Evolutionary conservation across 441 rosid species (phyloP).

Genomic region (Euphorbia celastroides): DNA sequence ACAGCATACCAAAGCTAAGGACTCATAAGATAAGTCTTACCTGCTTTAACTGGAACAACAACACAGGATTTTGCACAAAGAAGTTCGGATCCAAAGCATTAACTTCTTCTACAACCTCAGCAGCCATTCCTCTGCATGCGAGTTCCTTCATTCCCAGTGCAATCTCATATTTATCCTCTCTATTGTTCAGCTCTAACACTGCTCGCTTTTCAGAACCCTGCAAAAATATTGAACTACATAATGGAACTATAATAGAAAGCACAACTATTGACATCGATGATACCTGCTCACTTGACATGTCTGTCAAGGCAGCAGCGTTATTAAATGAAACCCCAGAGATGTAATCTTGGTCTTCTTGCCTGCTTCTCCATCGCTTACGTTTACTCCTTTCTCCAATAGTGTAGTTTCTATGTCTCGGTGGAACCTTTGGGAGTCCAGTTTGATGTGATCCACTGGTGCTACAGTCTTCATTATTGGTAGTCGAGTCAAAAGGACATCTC

Average conservation of each 20-base stretch:
- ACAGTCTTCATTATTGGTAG: constrained; percentile 55
- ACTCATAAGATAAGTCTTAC: constrained; percentile 26
- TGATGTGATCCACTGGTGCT: constrained; percentile 76
- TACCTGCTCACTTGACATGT: constrained; percentile 37
- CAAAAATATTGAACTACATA: constrained; percentile 12
- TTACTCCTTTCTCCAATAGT: constrained; percentile 61
- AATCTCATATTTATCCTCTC: constrained; percentile 62
- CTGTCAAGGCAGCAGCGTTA: constrained; percentile 21
- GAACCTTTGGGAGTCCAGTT: constrained; percentile 36
- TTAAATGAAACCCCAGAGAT: constrained; percentile 35
- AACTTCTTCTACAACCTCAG: constrained; percentile 74
- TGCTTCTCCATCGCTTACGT: constrained; percentile 91
- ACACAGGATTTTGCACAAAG: constrained; percentile 57
- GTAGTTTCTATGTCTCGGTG: constrained; percentile 44
- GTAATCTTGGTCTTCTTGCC: constrained; percentile 52
- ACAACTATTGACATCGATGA: constrained; percentile 3
- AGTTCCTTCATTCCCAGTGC: constrained; percentile 73
- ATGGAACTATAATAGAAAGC: constrained; percentile 7
- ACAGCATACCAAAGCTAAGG: background rate
- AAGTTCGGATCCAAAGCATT: constrained; percentile 62
- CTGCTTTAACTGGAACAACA: constrained; percentile 88
- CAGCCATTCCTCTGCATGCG: constrained; percentile 77
- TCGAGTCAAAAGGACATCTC: constrained; percentile 46
- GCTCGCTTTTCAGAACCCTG: constrained; percentile 36
- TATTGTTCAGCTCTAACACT: constrained; percentile 15